Evolutionary conservation across 306 rosid species (phyloP).

Genomic region (Quercus glauca): DNA sequence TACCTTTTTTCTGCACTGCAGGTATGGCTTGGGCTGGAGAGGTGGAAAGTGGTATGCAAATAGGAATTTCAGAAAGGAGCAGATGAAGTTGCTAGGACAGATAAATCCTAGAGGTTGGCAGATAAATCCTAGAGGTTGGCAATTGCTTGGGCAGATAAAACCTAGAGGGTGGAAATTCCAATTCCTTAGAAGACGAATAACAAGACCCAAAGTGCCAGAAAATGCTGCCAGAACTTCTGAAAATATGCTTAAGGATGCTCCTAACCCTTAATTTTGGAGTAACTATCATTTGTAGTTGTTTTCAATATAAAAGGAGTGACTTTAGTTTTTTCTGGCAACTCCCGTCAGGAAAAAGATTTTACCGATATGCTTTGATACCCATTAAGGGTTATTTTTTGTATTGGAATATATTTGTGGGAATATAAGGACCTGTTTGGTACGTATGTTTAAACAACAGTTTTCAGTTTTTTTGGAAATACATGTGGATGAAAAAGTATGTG

Average conservation of each 20-base stretch:
- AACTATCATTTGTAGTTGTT: constrained; percentile 4
- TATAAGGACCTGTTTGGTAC: too few relatives aligned
- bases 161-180: constrained; percentile 57
- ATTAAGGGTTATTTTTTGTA: constrained; percentile 13
- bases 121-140: constrained; percentile 68
- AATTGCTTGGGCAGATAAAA: constrained; percentile 56
- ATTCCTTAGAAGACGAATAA: constrained; percentile 42
- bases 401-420: neutral
- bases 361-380: constrained; percentile 1
- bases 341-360: neutral
- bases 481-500: too few relatives aligned
- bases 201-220: constrained; percentile 40
- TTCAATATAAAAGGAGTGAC: neutral
- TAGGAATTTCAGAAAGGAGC: constrained; percentile 75
- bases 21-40: constrained; percentile 95
- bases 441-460: too few relatives aligned
- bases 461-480: too few relatives aligned
- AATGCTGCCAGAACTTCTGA: constrained; percentile 43
- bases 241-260: constrained; percentile 36
- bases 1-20: constrained; percentile 29
- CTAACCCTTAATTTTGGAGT: constrained; percentile 20
- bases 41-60: constrained; percentile 78
- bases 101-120: constrained; percentile 65
- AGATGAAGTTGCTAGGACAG: constrained; percentile 81
- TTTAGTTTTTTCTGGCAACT: neutral